These are phyloP conservation scores for Pyrenophora graminea DNA, from an alignment of 2,329 filamentous ascomycete species.

Conservation along the genomic window DNA sequence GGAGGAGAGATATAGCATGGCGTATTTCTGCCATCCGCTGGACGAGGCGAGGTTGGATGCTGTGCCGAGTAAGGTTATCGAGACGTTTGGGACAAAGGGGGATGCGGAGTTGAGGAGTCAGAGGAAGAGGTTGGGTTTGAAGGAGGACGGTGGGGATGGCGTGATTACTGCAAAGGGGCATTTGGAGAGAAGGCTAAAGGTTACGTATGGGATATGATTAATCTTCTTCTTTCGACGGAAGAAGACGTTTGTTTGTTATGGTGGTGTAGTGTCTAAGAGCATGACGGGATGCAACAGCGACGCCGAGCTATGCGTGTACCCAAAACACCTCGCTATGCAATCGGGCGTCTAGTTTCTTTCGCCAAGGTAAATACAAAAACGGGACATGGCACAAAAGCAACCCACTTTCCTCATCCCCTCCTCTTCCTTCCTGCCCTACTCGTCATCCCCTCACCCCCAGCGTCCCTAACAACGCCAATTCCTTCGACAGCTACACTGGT, in stretches of 20 bases:
- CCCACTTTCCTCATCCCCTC: conserved; percentile 20
- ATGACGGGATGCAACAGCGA: neutral
- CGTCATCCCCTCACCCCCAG: conserved; percentile 25
- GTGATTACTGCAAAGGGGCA: conserved; percentile 63
- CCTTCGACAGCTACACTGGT: conserved; percentile 31
- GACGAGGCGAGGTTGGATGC: conserved; percentile 58
- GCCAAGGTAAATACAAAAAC: conserved; percentile 7
- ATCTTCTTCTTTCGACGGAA: neutral
- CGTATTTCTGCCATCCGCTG: conserved; percentile 67
- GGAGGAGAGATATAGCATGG: conserved; percentile 60
- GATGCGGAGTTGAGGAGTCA: conserved; percentile 40
- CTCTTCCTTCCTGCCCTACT: conserved; percentile 33
- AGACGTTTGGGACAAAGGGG: conserved; percentile 43
- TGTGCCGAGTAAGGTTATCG: conserved; percentile 59
- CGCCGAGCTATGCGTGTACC: conserved; percentile 4
- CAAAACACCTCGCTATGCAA: conserved; percentile 23
- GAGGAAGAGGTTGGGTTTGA: conserved; percentile 50
- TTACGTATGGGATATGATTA: conserved; percentile 57
- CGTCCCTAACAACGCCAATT: conserved; percentile 44
- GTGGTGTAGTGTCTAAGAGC: neutral
- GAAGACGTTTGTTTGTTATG: neutral
- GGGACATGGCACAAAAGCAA: neutral
- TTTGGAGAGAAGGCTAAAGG: conserved; percentile 60
- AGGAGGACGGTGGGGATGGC: conserved; percentile 44
- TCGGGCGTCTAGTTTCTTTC: neutral